phyloP scores from a whole-genome alignment of 148 eudicot species.

The Dianthus caryophyllus region DNA sequence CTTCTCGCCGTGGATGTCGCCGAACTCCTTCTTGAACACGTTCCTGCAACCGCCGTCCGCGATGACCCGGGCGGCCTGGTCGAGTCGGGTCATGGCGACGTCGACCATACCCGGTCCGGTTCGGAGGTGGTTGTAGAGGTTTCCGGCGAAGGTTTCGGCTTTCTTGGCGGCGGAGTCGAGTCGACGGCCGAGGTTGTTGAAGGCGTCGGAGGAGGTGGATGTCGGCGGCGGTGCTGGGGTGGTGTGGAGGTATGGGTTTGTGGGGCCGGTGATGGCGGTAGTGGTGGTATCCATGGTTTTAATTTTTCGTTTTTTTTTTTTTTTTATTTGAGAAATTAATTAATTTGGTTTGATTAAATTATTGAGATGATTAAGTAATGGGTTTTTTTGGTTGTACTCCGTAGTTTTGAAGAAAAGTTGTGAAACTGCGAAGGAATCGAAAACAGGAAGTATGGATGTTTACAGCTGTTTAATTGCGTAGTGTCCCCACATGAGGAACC shows the following conservation, averaged over 20 bases:
- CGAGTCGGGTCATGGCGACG: slow-evolving; percentile 39
- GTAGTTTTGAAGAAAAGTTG: too few relatives aligned
- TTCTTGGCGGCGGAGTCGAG: slow-evolving; percentile 32
- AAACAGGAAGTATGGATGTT: too few relatives aligned
- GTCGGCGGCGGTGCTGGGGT: slow-evolving; percentile 28
- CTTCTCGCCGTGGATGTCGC: slow-evolving; percentile 34
- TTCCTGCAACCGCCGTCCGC: slow-evolving; percentile 53
- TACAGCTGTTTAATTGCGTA: too few relatives aligned
- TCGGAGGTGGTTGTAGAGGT: slow-evolving; percentile 44
- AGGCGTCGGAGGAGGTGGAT: neutral
- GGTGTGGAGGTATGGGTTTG: slow-evolving; percentile 34
- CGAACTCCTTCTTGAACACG: slow-evolving; percentile 39
- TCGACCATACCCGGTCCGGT: slow-evolving; percentile 47
- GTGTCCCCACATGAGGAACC: too few relatives aligned
- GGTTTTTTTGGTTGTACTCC: too few relatives aligned
- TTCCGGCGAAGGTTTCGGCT: slow-evolving; percentile 34
- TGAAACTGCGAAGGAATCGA: too few relatives aligned
- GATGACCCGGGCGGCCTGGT: slow-evolving; percentile 43
- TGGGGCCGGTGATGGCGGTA: slow-evolving; percentile 15
- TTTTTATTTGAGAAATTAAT: too few relatives aligned
- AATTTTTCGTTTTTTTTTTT: too few relatives aligned
- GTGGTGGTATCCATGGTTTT: neutral
- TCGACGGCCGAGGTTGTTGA: slow-evolving; percentile 22
- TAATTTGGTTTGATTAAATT: neutral
- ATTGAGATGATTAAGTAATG: too few relatives aligned